Base-by-base conservation (phyloP, 192 early-diverging fungal genomes). In the Funneliformis mosseae region DNA sequence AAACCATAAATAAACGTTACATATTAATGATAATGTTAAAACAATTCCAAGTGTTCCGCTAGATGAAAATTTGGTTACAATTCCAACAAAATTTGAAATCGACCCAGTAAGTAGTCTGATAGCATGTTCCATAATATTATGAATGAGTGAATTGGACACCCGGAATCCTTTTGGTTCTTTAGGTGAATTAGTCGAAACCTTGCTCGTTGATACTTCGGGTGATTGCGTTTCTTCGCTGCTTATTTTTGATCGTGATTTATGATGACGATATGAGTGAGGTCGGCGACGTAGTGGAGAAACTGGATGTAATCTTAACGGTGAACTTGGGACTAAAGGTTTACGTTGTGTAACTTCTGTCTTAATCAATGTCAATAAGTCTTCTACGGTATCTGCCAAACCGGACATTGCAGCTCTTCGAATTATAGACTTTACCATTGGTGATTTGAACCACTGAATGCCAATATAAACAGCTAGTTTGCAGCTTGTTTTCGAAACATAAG, bases 381-480 rank as follows among this genome's bases (percentile, higher is more conserved):
- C 77, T 18, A 89, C 61, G 1, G 89, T 88, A 23, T 89, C 91
- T 25, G 83, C 74, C 41, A 92, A 87, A 1, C 92, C 92, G 50
- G 87, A 83, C n/a, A 89, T 74, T 23, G 90, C 87, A 6, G 90
- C 89, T 61, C 79, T 85, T 60, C 85, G 87, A 23, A 93, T 89
- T 73, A 93, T 90, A 25, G 87, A 87, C 76, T 95, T 95, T 10
- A 94, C 86, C 85, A 95, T 88, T 12, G 91, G 86, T 41, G 83
- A 90, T 76, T 93, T 93, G 83, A 90, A 85, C 85, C 91, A 94
- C 80, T 89, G 88, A 11, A 94, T 84, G 14, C 91, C 92, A 14
- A 85, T 85, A 25, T 85, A 84, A 64, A 88, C 89, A 0, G 79
- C 46, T 25, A 95, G 55, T 71, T 88, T 87, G 79, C 92, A 93